These are phyloP conservation scores for Gossypium gossypioides DNA, from an alignment of 441 rosid genomes.

Conservation along the genomic window DNA sequence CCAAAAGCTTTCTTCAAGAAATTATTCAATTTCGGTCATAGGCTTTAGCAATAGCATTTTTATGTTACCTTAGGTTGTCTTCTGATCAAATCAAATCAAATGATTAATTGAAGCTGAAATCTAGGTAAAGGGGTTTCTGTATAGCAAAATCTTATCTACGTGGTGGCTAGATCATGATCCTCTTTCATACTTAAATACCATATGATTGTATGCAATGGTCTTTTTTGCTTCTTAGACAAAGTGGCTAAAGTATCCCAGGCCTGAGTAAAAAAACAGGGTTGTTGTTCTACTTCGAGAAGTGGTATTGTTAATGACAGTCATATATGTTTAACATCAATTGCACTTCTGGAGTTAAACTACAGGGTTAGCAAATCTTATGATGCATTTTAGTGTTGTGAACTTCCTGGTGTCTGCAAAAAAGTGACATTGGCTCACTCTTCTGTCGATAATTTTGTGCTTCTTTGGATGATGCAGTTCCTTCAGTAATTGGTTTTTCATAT, in stretches of 20 bases:
- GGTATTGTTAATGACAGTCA: not conserved
- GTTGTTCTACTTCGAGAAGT: not conserved
- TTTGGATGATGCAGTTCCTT: not conserved
- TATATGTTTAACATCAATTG: not conserved
- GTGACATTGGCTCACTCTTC: not conserved
- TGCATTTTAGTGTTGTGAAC: not conserved
- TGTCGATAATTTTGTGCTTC: not conserved
- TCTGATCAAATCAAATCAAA: not conserved
- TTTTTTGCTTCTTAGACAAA: not conserved
- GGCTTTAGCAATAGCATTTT: not conserved
- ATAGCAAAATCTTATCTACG: not conserved
- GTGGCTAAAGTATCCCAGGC: not conserved
- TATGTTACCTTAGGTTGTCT: not conserved
- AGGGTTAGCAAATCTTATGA: not conserved
- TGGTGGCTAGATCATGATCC: not conserved
- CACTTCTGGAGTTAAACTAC: not conserved
- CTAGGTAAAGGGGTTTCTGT: not conserved
- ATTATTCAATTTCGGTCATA: not conserved
- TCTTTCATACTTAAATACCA: not conserved
- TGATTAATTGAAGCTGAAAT: not conserved
- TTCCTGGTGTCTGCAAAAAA: not conserved
- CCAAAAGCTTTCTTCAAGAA: not conserved
- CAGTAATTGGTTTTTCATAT: not conserved
- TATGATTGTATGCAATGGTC: not conserved
- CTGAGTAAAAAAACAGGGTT: not conserved